phyloP scores from a whole-genome alignment of 768 basidiomycete genomes.

The Aureoboletus auriporus region DNA sequence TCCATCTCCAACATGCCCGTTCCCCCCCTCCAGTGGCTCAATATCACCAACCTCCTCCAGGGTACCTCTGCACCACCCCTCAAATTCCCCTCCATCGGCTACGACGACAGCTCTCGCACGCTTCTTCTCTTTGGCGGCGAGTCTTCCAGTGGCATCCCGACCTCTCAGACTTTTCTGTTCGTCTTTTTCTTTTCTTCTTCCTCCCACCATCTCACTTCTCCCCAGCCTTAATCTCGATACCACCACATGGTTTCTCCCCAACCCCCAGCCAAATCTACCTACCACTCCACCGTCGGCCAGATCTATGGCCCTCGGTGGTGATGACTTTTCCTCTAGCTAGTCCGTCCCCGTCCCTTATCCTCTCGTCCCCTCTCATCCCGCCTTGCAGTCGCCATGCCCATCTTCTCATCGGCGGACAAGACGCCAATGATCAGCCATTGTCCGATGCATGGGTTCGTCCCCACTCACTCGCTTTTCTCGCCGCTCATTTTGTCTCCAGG shows the following conservation, averaged over 20 bases:
- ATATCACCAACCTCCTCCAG: constrained; percentile 52
- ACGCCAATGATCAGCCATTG: constrained; percentile 46
- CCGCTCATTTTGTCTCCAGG: constrained; percentile 39
- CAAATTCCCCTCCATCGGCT: constrained; percentile 69
- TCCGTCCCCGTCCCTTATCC: constrained; percentile 34
- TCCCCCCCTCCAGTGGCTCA: constrained; percentile 57
- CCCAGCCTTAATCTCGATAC: constrained; percentile 59
- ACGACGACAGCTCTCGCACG: constrained; percentile 43
- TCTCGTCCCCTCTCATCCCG: constrained; percentile 14
- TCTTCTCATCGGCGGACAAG: constrained; percentile 70
- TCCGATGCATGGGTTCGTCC: constrained; percentile 70
- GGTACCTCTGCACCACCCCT: constrained; percentile 58
- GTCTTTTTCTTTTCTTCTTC: constrained; percentile 18
- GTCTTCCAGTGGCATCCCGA: constrained; percentile 58
- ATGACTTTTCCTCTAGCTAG: constrained; percentile 82
- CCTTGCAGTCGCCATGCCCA: constrained; percentile 63
- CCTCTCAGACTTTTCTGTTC: constrained; percentile 66
- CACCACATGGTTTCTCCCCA: constrained; percentile 57
- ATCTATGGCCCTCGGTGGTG: constrained; percentile 59
- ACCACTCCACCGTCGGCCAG: constrained; percentile 52
- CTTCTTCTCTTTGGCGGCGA: constrained; percentile 76
- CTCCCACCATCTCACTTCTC: constrained; percentile 2
- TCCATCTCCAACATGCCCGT: constrained; percentile 46
- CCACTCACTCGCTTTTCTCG: background rate
- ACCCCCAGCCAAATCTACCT: constrained; percentile 47